Base-by-base conservation (phyloP, 208 protist genomes). In the Phytomonas francai region DNA sequence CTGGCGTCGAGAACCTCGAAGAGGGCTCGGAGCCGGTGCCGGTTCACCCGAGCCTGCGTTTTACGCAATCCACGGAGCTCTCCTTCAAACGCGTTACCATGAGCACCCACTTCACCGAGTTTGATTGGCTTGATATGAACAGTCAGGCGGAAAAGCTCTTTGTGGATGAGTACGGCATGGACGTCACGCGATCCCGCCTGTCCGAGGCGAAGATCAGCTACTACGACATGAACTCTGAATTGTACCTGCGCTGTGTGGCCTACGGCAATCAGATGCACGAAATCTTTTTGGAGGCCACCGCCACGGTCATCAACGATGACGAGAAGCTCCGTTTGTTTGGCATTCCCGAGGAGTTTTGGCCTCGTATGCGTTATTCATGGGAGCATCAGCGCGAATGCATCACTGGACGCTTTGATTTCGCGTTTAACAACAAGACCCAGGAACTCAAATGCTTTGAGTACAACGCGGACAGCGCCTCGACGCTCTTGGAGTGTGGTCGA, bases 361-460 rank as follows among this genome's bases (percentile, higher is more conserved):
- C 82, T n/a, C 82, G 85, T 59, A 66, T 96, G n/a, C 88, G 88
- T 39, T 70, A 88, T 65, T 89, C 83, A 54, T 96, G 76, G 73
- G 80, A 85, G 68, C 73, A 81, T 68, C 87, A 94, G 66, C 82
- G 80, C 28, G 80, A 80, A 22, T 81, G 71, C 65, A 89, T 96
- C 70, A 87, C 82, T 19, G 91, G 91, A 32, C 88, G 91, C 66
- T 94, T 96, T 73, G 91, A 96, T 77, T 94, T 96, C 70, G 87
- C 81, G 42, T 93, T 82, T 74, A 83, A 95, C 78, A 84, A 86
- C 68, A 68, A 81, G 30, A 89, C 76, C 19, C 68, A 85, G 28
- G 28, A 70, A 31, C 79, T 96, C 71, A 96, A 96, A 77, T 91
- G 87, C 67, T 94, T 94, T 70, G 91, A 96, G 78, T 96, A 96